Evolutionary conservation across 1,284 basidiomycete species (phyloP).

Genomic region (Coniferiporia sulphurascens): DNA sequence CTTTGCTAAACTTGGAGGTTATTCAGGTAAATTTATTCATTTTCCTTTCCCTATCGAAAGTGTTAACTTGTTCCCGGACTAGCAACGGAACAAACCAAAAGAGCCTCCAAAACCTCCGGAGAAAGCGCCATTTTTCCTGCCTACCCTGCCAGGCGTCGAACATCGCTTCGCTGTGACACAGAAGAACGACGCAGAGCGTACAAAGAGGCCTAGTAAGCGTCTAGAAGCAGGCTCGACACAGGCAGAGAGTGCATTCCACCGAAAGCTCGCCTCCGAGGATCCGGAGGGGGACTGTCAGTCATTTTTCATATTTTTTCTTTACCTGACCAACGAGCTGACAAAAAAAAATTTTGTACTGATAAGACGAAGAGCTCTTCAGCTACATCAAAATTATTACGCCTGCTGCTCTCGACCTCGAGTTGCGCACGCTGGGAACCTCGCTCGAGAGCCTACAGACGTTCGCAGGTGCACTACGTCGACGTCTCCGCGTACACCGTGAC

Average conservation of each 20-base stretch:
- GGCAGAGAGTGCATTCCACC: conserved; percentile 71
- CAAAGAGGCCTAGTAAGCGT: conserved; percentile 46
- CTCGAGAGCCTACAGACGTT: conserved; percentile 66
- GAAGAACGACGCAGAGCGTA: conserved; percentile 31
- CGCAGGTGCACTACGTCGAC: conserved; percentile 66
- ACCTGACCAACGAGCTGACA: neutral
- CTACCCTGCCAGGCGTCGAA: conserved; percentile 82
- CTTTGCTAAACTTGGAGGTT: conserved; percentile 91
- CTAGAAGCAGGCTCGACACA: conserved; percentile 52
- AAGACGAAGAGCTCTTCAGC: conserved; percentile 81
- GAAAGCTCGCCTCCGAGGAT: conserved; percentile 57
- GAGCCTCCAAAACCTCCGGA: conserved; percentile 94
- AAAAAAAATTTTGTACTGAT: neutral
- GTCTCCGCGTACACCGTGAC: conserved; percentile 78
- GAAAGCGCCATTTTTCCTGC: conserved; percentile 95
- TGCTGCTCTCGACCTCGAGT: conserved; percentile 86
- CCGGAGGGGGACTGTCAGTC: conserved; percentile 64
- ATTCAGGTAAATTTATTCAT: conserved; percentile 62
- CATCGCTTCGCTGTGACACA: conserved; percentile 62
- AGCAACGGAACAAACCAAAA: conserved; percentile 96
- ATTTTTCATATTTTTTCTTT: conserved; percentile 17
- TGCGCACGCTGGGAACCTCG: conserved; percentile 69
- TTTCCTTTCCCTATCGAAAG: neutral
- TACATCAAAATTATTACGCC: conserved; percentile 87
- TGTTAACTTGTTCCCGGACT: neutral